Base-by-base conservation (phyloP, 768 basidiomycete species). In the Filobasidium floriforme region DNA sequence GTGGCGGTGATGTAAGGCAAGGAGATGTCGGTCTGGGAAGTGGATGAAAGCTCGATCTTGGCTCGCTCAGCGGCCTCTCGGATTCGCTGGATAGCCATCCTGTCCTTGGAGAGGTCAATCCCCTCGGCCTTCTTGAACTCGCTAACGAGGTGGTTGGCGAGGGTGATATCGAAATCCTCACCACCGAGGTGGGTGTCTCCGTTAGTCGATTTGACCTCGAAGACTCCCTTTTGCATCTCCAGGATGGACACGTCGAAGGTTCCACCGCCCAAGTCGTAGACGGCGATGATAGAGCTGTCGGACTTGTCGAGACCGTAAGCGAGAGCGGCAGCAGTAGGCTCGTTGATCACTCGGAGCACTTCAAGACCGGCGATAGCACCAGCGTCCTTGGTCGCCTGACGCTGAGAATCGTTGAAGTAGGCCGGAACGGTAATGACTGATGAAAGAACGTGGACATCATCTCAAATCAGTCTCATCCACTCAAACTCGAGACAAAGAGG, bases 21-120 rank as follows among this genome's bases (percentile, higher is more conserved):
- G 80, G 96, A 97, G 81, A 98, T 86, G 79, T 99, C 96, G 37
- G 96, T 99, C 78, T 97, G 90, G 0, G 89, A 83, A 1, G 93
- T 90, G 12, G 90, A 92, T 12, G 92, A 97, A 28, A 99, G 82
- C 77, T 98, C 94, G 60, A 96, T 93, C 86, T 99, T 99, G 71
- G 96, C 96, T 83, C 97, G 97, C 84, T 99, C 96, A 14, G 94
- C 92, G 22, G 96, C 96, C 80, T 99, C 96, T 73, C 96, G 92
- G 69, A 99, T 91, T 80, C 96, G 92, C 80, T 98, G 96, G 72
- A 99, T 90, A 7, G 96, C 93, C 89, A 97, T 96, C 60, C 88
- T 84, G 79, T 99, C 96, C 71, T 84, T 82, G 71, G 82, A 82
- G 52, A 98, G 86, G 75, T 91, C 88, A 67, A 88, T 82, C 41